These are phyloP conservation scores for Lentinus brumalis DNA, from an alignment of 768 basidiomycete species.

Conservation along the genomic window DNA sequence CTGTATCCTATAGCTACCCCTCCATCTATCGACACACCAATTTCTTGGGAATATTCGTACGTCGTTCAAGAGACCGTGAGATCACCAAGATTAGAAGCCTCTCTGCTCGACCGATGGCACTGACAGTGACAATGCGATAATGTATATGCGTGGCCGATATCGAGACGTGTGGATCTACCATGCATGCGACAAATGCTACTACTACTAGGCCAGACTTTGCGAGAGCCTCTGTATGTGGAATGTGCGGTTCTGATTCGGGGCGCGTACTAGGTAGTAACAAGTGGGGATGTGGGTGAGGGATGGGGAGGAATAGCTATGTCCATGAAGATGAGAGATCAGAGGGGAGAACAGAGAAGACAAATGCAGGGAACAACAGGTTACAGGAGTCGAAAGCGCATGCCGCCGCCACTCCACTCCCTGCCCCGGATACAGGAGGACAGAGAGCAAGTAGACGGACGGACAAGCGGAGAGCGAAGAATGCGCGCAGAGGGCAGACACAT, in stretches of 20 bases:
- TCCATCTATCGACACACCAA: too few species aligned
- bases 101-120: too few species aligned
- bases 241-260: neutral
- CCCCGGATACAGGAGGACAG: too few species aligned
- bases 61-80: too few species aligned
- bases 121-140: neutral
- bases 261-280: neutral
- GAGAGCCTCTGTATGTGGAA: neutral
- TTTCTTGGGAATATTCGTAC: too few species aligned
- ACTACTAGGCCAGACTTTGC: neutral
- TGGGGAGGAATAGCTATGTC: neutral
- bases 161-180: conserved; percentile 14
- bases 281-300: neutral
- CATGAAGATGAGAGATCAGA: neutral
- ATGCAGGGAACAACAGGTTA: too few species aligned
- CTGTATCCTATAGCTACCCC: too few species aligned
- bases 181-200: conserved; percentile 4
- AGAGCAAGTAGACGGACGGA: too few species aligned
- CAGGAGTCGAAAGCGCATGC: too few species aligned
- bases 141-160: conserved; percentile 5
- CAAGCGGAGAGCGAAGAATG: neutral
- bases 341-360: neutral
- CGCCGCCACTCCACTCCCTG: too few species aligned
- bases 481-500: neutral
- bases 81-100: too few species aligned